Percentiles rank a stretch among this genome's conserved stretches.
Conservation (phyloP, 179 eudicot genomes). For the Beta lomatogona region DNA sequence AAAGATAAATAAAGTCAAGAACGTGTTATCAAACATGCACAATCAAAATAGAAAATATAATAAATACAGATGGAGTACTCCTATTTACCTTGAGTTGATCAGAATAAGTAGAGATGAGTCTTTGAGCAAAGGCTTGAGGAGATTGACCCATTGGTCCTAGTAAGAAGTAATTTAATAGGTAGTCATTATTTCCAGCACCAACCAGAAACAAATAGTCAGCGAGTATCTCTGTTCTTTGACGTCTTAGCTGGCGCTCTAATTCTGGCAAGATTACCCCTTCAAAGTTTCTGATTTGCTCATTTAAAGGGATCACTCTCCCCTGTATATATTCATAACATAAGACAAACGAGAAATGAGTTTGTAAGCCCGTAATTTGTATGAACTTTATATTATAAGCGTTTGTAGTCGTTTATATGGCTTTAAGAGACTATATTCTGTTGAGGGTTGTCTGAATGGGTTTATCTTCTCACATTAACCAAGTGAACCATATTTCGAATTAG, state of each 20-base stretch:
- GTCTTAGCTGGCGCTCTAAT: slow-evolving; percentile 38
- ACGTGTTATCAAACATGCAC: too few relatives aligned
- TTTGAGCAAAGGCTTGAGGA: slow-evolving; percentile 27
- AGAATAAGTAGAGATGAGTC: slow-evolving; percentile 24
- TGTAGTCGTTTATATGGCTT: too few relatives aligned
- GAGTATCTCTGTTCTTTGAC: slow-evolving; percentile 17
- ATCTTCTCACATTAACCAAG: too few relatives aligned
- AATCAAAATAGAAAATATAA: too few relatives aligned
- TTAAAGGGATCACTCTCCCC: slow-evolving; percentile 42
- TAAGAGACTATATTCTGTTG: too few relatives aligned
- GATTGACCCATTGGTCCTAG: slow-evolving; percentile 1
- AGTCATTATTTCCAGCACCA: slow-evolving; percentile 74
- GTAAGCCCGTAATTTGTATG: too few relatives aligned
- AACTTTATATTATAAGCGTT: too few relatives aligned
- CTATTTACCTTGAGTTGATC: slow-evolving; percentile 29
- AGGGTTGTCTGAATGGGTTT: too few relatives aligned
- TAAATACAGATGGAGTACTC: too few relatives aligned
- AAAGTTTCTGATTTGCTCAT: slow-evolving; percentile 55
- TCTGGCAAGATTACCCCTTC: slow-evolving; percentile 52
- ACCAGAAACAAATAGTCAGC: slow-evolving; percentile 38
- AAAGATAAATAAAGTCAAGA: too few relatives aligned
- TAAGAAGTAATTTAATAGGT: slow-evolving; percentile 51
- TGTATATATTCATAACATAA: background rate
- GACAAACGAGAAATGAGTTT: too few relatives aligned
- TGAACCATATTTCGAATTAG: too few relatives aligned